Evolutionary conservation across 2,329 filamentous ascomycete genomes (phyloP).

Genomic region (Talaromyces sp.): DNA sequence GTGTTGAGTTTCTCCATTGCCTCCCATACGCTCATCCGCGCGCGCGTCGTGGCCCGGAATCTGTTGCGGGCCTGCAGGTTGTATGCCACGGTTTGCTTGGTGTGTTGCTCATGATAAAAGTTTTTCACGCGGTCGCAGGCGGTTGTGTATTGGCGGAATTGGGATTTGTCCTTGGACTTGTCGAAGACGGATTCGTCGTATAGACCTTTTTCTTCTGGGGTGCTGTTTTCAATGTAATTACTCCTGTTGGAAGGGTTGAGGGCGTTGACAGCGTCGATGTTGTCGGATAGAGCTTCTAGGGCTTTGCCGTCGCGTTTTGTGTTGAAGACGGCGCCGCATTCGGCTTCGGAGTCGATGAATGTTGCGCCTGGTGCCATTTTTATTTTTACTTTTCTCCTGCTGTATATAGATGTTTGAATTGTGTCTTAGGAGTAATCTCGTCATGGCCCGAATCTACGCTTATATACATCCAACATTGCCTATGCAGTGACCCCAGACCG

Average conservation of each 20-base stretch:
- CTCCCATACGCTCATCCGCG: constrained; percentile 82
- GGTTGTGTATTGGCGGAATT: constrained; percentile 78
- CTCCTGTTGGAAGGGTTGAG: constrained; percentile 40
- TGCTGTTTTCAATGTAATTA: constrained; percentile 49
- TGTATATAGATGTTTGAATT: background rate
- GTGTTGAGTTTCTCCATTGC: constrained; percentile 92
- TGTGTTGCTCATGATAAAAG: constrained; percentile 74
- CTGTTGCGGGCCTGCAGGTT: constrained; percentile 75
- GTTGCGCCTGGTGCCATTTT: constrained; percentile 25
- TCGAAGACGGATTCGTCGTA: constrained; percentile 66
- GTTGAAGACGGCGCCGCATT: background rate
- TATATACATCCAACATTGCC: background rate
- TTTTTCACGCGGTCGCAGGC: constrained; percentile 80
- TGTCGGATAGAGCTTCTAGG: constrained; percentile 57
- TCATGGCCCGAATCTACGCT: background rate
- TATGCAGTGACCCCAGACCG: too few species aligned
- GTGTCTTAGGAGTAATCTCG: background rate
- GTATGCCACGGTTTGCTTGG: constrained; percentile 61
- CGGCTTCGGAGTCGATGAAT: constrained; percentile 23
- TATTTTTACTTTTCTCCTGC: background rate
- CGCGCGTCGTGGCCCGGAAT: constrained; percentile 64
- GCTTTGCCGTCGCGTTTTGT: constrained; percentile 53
- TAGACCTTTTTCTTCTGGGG: constrained; percentile 28
- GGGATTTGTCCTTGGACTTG: constrained; percentile 70
- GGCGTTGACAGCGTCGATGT: constrained; percentile 59